A percentile compares a stretch with the other conserved stretches of the same genome.
These are phyloP conservation scores for Turritis glabra DNA, from an alignment of 345 rosid genomes.

Conservation along the genomic window DNA sequence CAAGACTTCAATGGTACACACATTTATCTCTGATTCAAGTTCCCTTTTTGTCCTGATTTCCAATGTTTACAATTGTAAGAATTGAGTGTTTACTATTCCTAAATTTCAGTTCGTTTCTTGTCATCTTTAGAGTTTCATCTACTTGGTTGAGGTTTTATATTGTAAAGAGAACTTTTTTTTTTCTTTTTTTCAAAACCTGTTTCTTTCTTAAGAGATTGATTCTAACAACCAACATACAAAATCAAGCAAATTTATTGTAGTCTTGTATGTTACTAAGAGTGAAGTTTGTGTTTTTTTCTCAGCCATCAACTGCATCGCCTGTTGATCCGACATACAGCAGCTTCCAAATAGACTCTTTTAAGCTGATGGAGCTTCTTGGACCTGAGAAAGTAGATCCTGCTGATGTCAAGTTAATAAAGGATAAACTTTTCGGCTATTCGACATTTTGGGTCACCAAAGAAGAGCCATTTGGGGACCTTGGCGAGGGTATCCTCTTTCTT, in stretches of 20 bases:
- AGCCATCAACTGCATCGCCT: constrained; percentile 66
- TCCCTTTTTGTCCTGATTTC: background rate
- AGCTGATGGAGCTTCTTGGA: constrained; percentile 94
- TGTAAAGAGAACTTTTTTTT: too few relatives aligned
- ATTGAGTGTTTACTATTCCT: background rate
- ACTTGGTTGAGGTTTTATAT: constrained; percentile 4
- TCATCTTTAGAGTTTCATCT: background rate
- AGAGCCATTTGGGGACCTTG: constrained; percentile 93
- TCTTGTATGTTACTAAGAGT: constrained; percentile 6
- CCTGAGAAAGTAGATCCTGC: constrained; percentile 90
- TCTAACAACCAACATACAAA: too few relatives aligned
- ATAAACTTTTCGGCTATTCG: constrained; percentile 81
- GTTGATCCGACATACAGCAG: constrained; percentile 65
- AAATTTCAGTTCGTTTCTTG: background rate
- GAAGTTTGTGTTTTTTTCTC: constrained; percentile 35
- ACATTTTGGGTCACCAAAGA: constrained; percentile 97
- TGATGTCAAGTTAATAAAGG: constrained; percentile 82
- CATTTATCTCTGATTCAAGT: background rate
- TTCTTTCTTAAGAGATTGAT: too few relatives aligned
- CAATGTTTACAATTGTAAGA: constrained; percentile 2
- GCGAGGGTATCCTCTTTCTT: constrained; percentile 84
- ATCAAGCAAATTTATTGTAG: too few relatives aligned
- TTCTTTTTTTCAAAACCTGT: too few relatives aligned
- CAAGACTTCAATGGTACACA: constrained; percentile 52
- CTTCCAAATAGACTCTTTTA: constrained; percentile 91